These are phyloP conservation scores for Podospora didyma DNA, from an alignment of 495 filamentous ascomycete species.

Conservation along the genomic window DNA sequence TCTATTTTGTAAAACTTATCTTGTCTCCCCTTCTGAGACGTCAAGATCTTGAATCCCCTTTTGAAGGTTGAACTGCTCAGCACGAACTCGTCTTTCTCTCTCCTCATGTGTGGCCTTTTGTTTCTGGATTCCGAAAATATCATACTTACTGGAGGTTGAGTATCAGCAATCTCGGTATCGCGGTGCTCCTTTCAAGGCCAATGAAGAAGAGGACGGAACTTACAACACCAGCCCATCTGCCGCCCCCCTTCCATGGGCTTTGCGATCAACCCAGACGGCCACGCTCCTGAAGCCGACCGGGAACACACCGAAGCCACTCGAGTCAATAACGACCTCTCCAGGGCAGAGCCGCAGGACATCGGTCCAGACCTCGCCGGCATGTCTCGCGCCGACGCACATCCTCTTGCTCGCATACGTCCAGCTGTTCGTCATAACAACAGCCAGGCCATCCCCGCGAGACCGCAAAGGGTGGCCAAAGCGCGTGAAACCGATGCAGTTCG, in stretches of 20 bases:
- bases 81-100: background rate
- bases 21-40: too few relatives aligned
- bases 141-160: conserved; percentile 1
- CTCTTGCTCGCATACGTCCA: conserved; percentile 36
- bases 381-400: conserved; percentile 59
- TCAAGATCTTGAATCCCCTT: background rate
- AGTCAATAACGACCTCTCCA: conserved; percentile 48
- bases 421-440: conserved; percentile 57
- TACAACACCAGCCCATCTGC: conserved; percentile 19
- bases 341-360: conserved; percentile 54
- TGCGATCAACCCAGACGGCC: conserved; percentile 58
- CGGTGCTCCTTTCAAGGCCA: too few relatives aligned
- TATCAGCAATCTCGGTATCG: background rate
- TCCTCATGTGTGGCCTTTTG: background rate
- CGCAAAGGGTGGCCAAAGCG: conserved; percentile 36
- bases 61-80: background rate
- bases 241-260: conserved; percentile 35
- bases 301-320: conserved; percentile 55
- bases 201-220: conserved; percentile 3
- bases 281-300: conserved; percentile 49
- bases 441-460: conserved; percentile 43
- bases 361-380: conserved; percentile 57
- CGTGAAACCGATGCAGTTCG: conserved; percentile 67
- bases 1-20: too few relatives aligned
- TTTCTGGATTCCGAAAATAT: conserved; percentile 1